Conservation (phyloP, 306 rosid genomes). For the Vicia sativa region DNA sequence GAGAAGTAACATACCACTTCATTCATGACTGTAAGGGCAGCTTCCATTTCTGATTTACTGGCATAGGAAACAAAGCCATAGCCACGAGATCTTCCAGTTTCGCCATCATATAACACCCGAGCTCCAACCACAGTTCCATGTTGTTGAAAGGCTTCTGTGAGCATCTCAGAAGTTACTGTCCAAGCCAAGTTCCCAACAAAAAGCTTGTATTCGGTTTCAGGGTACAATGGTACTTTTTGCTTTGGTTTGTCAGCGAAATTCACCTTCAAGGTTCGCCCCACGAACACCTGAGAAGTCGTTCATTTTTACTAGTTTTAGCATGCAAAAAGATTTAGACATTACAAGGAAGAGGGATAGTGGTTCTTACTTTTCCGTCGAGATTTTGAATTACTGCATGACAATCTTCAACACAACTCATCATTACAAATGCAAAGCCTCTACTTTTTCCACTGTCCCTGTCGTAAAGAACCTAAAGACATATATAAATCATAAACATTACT, state of each 20-base stretch:
- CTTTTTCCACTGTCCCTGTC: constrained; percentile 75
- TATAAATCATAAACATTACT: no score
- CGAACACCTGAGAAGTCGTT: constrained; percentile 59
- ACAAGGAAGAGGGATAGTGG: constrained; percentile 14
- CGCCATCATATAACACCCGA: constrained; percentile 83
- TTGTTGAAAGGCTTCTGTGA: constrained; percentile 73
- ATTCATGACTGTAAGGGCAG: constrained; percentile 68
- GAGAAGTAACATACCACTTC: constrained; percentile 58
- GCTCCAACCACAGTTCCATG: constrained; percentile 91
- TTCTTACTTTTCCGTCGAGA: constrained; percentile 83
- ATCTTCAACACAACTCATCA: constrained; percentile 82
- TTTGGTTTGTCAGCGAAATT: constrained; percentile 87
- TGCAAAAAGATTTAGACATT: neutral
- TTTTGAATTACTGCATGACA: constrained; percentile 67
- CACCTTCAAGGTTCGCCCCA: constrained; percentile 87
- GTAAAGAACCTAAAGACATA: constrained; percentile 71
- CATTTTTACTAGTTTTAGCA: constrained; percentile 31
- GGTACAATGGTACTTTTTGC: constrained; percentile 77
- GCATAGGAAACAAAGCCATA: constrained; percentile 86
- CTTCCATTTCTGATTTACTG: constrained; percentile 79
- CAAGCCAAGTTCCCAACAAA: constrained; percentile 91
- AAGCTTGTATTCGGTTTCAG: constrained; percentile 79
- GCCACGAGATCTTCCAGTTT: constrained; percentile 86
- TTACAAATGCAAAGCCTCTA: constrained; percentile 98
- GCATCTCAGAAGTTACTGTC: constrained; percentile 80